A percentile compares a stretch with the other conserved stretches of the same genome.
These are phyloP conservation scores for Chaetomium strumarium DNA, from an alignment of 2,329 filamentous ascomycete genomes.

Conservation along the genomic window DNA sequence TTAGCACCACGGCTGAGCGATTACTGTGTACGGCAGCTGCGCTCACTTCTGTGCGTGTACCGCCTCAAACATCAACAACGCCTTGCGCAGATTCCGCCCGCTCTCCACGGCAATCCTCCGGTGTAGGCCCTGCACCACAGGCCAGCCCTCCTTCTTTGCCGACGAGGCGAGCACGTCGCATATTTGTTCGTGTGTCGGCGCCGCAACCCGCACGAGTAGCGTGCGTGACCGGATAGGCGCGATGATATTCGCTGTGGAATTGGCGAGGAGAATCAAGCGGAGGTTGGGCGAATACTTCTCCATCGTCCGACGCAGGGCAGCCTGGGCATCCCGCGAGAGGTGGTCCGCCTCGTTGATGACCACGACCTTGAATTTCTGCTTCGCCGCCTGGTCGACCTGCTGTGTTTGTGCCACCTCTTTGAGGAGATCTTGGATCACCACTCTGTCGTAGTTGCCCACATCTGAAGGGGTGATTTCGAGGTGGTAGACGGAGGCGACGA, in stretches of 20 bases:
- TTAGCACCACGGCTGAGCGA: not conserved
- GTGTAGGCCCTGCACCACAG: constrained; percentile 68
- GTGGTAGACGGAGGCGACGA: constrained; percentile 94
- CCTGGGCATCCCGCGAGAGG: constrained; percentile 88
- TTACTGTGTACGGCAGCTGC: not conserved
- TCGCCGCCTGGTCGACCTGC: constrained; percentile 89
- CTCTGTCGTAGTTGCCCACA: constrained; percentile 91
- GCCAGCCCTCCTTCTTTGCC: constrained; percentile 78
- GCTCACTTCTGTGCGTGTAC: constrained; percentile 93
- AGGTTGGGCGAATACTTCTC: constrained; percentile 98
- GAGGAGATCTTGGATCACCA: constrained; percentile 89
- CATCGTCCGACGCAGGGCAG: constrained; percentile 91
- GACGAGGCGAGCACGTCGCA: constrained; percentile 64
- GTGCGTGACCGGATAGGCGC: constrained; percentile 94
- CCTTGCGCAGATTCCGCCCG: constrained; percentile 81
- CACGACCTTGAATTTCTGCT: constrained; percentile 94
- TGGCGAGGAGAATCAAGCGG: constrained; percentile 84
- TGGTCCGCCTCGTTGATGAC: constrained; percentile 99
- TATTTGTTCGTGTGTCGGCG: constrained; percentile 81
- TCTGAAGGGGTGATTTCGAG: constrained; percentile 97
- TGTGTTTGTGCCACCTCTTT: constrained; percentile 99
- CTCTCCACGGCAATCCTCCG: constrained; percentile 84
- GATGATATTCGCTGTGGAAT: constrained; percentile 97
- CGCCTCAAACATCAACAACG: constrained; percentile 93
- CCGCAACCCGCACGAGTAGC: constrained; percentile 83